phyloP scores from a whole-genome alignment of 768 basidiomycete genomes.

The Pisolithus orientalis region DNA sequence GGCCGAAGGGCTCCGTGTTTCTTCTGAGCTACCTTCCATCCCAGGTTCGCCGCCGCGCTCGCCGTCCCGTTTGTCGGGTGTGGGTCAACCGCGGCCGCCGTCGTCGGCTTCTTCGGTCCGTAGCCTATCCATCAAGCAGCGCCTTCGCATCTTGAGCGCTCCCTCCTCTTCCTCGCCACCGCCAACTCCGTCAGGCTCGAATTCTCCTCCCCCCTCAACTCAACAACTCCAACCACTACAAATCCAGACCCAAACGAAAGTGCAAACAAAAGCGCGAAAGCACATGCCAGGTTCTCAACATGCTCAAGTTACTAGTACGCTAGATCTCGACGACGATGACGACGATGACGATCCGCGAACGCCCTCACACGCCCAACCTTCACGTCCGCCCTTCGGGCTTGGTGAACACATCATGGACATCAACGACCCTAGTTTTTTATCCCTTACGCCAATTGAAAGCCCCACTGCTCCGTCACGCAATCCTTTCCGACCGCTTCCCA shows the following conservation, averaged over 20 bases:
- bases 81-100: constrained; percentile 17
- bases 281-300: not conserved
- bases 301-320: not conserved
- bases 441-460: constrained; percentile 32
- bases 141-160: constrained; percentile 47
- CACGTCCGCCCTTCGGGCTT: constrained; percentile 22
- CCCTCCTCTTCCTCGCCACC: constrained; percentile 16
- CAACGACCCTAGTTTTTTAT: constrained; percentile 57
- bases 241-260: not conserved
- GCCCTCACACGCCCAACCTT: constrained; percentile 9
- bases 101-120: constrained; percentile 12
- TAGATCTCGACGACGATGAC: not conserved
- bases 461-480: constrained; percentile 15
- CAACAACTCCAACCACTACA: not conserved
- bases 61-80: constrained; percentile 29
- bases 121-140: constrained; percentile 48
- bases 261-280: not conserved
- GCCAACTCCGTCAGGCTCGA: constrained; percentile 6
- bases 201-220: no score
- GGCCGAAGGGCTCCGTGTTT: constrained; percentile 6
- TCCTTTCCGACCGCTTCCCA: constrained; percentile 23
- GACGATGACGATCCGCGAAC: constrained; percentile 19
- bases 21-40: constrained; percentile 33
- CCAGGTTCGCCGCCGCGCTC: constrained; percentile 41
- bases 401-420: constrained; percentile 32